Evolutionary conservation across 2,329 filamentous ascomycete species (phyloP), one percentile per base, ranked within the genome.

Genomic region (Trichocomaceae sp.): DNA sequence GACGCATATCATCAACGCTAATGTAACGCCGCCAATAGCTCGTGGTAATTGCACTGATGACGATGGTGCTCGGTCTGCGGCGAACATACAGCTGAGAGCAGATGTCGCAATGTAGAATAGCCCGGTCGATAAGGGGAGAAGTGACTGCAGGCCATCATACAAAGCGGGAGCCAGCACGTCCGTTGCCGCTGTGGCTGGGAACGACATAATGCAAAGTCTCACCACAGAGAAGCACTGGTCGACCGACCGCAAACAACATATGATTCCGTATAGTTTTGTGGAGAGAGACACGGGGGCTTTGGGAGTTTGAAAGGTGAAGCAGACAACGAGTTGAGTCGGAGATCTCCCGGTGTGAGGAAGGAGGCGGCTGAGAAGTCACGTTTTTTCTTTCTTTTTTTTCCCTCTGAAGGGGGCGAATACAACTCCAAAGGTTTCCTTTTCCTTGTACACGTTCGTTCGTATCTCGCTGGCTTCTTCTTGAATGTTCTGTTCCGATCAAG

Each of bases 21-120:
- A 19, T 23, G 42, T 73, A 47, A 77, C 63, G 56, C 63, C 69
- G 50, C 75, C 74, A 50, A 74, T 74, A 52, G 70, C 68, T 56
- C 75, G 70, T 41, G 72, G 56, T 63, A 65, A 60, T 61, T 71
- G 55, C 54, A 64, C 61, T 57, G 67, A 66, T 57, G 67, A 66
- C 70, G 64, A 62, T 66, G 73, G 41, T n/a, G 13, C 15, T 39
- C 50, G 50, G 22, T 67, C 59, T 15, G 77, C 77, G 60, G 82
- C 78, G 23, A 84, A 70, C 17, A 76, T 80, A 65, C 78, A 82
- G 37, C 79, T 78, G 50, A 82, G 60, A 29, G 75, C 67, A 22
- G 45, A 77, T 8, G 82, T 72, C 52, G 76, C 58, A 50, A 79
- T 66, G 65, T 83, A 87, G 68, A 81, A 86, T 29, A 47, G 37